Percentiles rank a stretch among this genome's conserved stretches.
phyloP scores from a whole-genome alignment of 305 asterid species.

The Rubia balearica region DNA sequence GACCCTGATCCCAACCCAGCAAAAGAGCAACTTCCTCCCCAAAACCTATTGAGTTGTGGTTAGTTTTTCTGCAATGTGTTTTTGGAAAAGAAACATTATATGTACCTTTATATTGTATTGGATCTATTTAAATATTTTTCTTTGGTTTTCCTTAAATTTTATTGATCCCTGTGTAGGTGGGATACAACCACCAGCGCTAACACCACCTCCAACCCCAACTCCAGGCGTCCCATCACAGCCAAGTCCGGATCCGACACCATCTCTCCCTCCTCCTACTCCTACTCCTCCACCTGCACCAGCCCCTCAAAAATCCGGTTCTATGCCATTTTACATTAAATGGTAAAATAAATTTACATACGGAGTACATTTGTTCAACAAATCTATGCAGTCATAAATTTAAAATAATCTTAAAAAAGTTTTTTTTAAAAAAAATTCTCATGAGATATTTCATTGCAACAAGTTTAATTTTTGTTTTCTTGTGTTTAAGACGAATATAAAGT shows the following conservation, averaged over 20 bases:
- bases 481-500: no score
- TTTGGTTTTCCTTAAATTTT: neutral
- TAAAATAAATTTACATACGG: neutral
- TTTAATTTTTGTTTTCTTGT: no score
- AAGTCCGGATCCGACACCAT: neutral
- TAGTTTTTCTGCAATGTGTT: neutral
- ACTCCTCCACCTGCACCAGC: neutral
- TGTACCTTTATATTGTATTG: no score
- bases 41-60: conserved; percentile 1
- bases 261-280: neutral
- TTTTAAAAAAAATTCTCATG: no score
- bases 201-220: neutral
- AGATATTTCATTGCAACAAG: neutral
- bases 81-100: no score
- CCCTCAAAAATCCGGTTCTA: neutral
- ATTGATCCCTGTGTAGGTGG: neutral
- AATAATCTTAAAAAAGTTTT: neutral
- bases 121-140: no score
- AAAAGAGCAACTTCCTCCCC: neutral
- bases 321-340: neutral
- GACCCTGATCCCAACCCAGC: conserved; percentile 9
- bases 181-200: neutral
- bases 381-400: neutral
- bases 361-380: neutral
- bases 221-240: neutral